Conservation (phyloP, 2,329 filamentous ascomycete species). For the Paracamarosporium sp. region DNA sequence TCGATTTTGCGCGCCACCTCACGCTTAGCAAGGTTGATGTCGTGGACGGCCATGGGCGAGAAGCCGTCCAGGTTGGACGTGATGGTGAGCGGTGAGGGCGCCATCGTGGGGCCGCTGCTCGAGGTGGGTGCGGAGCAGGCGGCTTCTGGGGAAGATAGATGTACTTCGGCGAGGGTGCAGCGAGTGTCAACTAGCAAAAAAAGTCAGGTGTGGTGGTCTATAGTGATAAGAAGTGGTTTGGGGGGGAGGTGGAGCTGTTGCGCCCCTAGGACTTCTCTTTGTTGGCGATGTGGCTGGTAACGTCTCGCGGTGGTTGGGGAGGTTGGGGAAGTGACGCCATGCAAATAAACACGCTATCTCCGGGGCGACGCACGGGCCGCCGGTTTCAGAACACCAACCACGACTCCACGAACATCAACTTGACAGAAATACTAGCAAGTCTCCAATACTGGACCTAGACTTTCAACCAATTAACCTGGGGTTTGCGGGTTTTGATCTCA, state of each 20-base stretch:
- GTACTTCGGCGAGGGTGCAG: not conserved
- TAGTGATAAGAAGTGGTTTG: conserved; percentile 11
- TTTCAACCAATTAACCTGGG: too few relatives aligned
- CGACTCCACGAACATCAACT: not conserved
- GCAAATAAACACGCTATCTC: conserved; percentile 5
- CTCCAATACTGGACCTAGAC: too few relatives aligned
- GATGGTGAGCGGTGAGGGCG: conserved; percentile 37
- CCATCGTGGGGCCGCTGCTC: conserved; percentile 31
- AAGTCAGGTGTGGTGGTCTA: conserved; percentile 9
- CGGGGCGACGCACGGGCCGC: not conserved
- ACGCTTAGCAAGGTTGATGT: conserved; percentile 36
- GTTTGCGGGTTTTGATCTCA: too few relatives aligned
- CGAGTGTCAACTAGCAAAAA: conserved; percentile 8
- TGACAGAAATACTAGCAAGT: too few relatives aligned
- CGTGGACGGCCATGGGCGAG: conserved; percentile 40
- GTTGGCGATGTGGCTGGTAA: not conserved
- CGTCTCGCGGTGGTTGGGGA: conserved; percentile 3
- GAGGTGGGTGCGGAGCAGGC: not conserved
- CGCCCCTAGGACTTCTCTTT: conserved; percentile 6
- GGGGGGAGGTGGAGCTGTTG: conserved; percentile 12
- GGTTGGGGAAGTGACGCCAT: conserved; percentile 5
- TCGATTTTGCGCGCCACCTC: conserved; percentile 24
- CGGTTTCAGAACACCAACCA: not conserved
- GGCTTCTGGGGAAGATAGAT: too few relatives aligned
- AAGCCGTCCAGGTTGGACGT: conserved; percentile 22